phyloP scores from a whole-genome alignment of 73 alveolate species.

The Strombidium stylifer region DNA sequence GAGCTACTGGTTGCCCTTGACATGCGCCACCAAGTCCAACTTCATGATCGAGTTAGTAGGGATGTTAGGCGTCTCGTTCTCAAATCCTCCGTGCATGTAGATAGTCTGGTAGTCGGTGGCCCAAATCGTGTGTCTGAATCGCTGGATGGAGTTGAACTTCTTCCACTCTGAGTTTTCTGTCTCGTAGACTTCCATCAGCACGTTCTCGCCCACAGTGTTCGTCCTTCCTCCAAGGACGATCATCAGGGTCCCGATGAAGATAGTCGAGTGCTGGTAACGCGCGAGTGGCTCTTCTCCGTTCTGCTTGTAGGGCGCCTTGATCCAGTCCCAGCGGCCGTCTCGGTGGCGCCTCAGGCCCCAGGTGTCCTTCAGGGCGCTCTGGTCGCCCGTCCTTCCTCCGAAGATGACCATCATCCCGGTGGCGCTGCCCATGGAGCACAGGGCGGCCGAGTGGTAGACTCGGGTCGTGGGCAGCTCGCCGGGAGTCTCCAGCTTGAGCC shows the following conservation, averaged over 20 bases:
- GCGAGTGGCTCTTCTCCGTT: constrained; percentile 75
- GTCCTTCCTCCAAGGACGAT: constrained; percentile 95
- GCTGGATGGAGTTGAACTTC: constrained; percentile 29
- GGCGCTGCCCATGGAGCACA: constrained; percentile 91
- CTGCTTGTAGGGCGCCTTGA: constrained; percentile 87
- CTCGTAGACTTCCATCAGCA: constrained; percentile 89
- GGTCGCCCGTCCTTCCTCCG: constrained; percentile 91
- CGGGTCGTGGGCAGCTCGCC: constrained; percentile 77
- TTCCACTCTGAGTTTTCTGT: constrained; percentile 83
- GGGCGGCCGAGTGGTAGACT: constrained; percentile 90
- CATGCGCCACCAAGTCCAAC: constrained; percentile 33
- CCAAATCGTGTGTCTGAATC: constrained; percentile 51
- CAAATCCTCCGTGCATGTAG: constrained; percentile 94
- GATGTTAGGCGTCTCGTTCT: constrained; percentile 87
- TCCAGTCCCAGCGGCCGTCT: constrained; percentile 97
- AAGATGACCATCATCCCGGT: constrained; percentile 90
- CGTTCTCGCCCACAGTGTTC: constrained; percentile 80
- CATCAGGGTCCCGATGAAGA: constrained; percentile 78
- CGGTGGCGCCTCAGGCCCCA: constrained; percentile 97
- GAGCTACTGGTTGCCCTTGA: constrained; percentile 29
- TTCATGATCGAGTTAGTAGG: constrained; percentile 70
- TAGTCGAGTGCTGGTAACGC: constrained; percentile 87
- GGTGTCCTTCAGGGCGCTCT: constrained; percentile 85
- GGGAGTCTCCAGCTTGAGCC: constrained; percentile 88
- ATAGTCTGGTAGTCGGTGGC: constrained; percentile 56